Base-by-base conservation (phyloP, 768 basidiomycete species). In the Steccherinum ochraceum region DNA sequence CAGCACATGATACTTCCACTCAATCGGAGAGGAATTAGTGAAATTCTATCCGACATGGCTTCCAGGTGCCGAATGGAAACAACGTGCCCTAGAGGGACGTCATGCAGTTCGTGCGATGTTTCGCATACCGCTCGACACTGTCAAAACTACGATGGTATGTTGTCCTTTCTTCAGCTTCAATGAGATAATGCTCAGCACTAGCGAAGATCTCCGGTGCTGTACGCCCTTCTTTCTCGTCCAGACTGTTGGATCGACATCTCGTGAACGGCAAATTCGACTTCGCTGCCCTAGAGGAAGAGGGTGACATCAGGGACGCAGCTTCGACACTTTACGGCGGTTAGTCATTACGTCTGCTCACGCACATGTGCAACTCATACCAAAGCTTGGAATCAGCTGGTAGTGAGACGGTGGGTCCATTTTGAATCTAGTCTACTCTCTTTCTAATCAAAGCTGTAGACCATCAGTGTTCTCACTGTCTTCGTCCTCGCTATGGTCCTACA, bases 201-300 rank as follows among this genome's bases (percentile, higher is more conserved):
- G n/a, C n/a, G n/a, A n/a, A 39, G 35, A n/a, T n/a, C 11, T 39
- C 35, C n/a, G 35, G 35, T 39, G n/a, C 35, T 39, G 35, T n/a
- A 11, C n/a, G 11, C 11, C 35, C 35, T 39, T 39, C 35, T 39
- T 39, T 11, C n/a, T 11, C 35, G n/a, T 11, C 35, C 11, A 11
- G 11, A 11, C 35, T 39, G 11, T 11, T 39, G n/a, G 35, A 39
- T 11, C 11, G 35, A 39, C 11, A 39, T 39, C 11, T n/a, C 11
- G 35, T 39, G 11, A n/a, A 39, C n/a, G 35, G 35, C 35, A 39
- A 39, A 39, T n/a, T 43, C 16, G 11, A 18, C 16, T 10, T 18
- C 41, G 5, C 21, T 18, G 19, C n/a, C 12, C 24, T 41, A 4
- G 46, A 60, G n/a, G 50, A 58, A 41, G 51, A 48, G 7, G 52